These are phyloP conservation scores for Citrullus amarus DNA, from an alignment of 306 rosid genomes.

Conservation along the genomic window DNA sequence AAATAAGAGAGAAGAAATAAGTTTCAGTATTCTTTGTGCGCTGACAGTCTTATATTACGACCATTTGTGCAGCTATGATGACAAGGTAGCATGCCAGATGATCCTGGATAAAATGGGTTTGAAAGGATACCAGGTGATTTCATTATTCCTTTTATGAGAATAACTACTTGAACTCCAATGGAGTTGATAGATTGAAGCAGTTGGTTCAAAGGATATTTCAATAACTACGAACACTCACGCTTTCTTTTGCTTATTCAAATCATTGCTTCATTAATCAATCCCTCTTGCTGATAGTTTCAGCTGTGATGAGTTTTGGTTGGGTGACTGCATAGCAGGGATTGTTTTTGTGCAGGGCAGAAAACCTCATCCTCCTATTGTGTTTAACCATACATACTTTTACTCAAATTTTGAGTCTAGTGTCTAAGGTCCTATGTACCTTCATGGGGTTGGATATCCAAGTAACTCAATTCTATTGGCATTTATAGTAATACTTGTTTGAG, in stretches of 20 bases:
- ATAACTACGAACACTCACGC: background rate
- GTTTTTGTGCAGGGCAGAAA: background rate
- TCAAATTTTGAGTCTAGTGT: background rate
- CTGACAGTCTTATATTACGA: constrained; percentile 7
- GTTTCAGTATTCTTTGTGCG: constrained; percentile 1
- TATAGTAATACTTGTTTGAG: background rate
- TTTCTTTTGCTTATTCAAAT: background rate
- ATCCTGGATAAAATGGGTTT: constrained; percentile 83
- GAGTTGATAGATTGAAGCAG: background rate
- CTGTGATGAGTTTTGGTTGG: background rate
- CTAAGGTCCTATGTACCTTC: background rate
- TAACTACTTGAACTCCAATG: background rate
- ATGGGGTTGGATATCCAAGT: background rate
- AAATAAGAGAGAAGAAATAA: background rate
- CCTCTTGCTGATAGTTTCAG: background rate
- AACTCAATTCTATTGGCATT: background rate
- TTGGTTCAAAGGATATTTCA: background rate
- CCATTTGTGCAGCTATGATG: constrained; percentile 66
- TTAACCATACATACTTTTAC: background rate
- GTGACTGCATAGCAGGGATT: background rate
- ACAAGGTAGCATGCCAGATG: constrained; percentile 82
- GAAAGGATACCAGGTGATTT: constrained; percentile 93
- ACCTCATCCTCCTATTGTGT: background rate
- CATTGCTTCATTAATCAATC: background rate
- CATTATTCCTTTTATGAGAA: constrained; percentile 4